These are phyloP conservation scores for Celoporthe dispersa DNA, from an alignment of 2,329 filamentous ascomycete species.

Conservation along the genomic window DNA sequence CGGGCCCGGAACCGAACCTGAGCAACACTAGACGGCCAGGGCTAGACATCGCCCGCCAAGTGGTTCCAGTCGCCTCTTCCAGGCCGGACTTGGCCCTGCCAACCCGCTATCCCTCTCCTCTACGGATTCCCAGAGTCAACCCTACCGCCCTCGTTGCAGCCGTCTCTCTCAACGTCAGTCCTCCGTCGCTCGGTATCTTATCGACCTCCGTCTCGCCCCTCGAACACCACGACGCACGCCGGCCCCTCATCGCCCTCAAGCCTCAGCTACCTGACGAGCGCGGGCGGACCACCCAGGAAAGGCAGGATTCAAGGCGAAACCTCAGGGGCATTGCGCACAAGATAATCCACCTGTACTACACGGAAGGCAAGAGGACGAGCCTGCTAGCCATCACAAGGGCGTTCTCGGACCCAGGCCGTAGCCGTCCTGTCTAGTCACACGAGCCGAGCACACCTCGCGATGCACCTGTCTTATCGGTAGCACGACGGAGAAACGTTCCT, in stretches of 20 bases:
- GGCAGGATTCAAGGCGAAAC: not conserved
- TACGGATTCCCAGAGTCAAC: not conserved
- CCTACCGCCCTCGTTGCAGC: not conserved
- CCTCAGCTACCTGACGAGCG: not conserved
- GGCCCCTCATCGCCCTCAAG: not conserved
- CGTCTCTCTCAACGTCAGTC: not conserved
- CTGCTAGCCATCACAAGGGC: not conserved
- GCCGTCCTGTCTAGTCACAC: not conserved
- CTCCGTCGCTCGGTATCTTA: not conserved
- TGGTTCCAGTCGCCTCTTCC: not conserved
- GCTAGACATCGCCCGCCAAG: not conserved
- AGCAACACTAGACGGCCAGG: not conserved
- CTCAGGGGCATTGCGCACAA: not conserved
- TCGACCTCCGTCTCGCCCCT: not conserved
- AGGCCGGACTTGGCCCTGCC: not conserved
- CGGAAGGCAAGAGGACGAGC: not conserved
- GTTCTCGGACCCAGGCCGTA: not conserved
- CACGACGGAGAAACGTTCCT: conserved; percentile 18
- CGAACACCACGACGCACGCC: not conserved
- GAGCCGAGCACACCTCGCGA: conserved; percentile 16
- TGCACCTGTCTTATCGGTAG: conserved; percentile 21
- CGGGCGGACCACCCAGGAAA: not conserved
- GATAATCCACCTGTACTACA: not conserved
- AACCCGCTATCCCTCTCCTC: not conserved
- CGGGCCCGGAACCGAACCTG: not conserved